Base-by-base conservation (phyloP, 176 grass and related monocot genomes). In the Raddia guianensis region DNA sequence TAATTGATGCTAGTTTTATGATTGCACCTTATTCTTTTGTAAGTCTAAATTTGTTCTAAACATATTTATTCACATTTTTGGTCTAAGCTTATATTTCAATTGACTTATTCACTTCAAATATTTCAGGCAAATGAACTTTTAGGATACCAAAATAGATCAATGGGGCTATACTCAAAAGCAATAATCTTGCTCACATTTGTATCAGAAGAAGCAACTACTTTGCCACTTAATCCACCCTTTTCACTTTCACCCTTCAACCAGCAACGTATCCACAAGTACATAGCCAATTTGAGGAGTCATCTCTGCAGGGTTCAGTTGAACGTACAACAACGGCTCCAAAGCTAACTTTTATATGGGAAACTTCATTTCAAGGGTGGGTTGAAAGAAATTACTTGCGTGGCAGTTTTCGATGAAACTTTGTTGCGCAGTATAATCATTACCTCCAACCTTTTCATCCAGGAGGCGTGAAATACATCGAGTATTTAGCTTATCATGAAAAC, bases 111-210 rank as follows among this genome's bases (percentile, higher is more conserved):
- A 46, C n/a, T 21, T 48, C 52, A 32, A 32, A 16, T 4, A 20
- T 82, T 85, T 67, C 81, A 94, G 92, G 81, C 89, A 5, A 80
- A 91, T 34, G 92, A 94, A 79, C 64, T 94, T 72, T 75, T 89
- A 80, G 89, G 86, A 6, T 74, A 86, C 13, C 70, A 76, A 72
- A 94, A 53, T 52, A 79, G 45, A 79, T 90, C 92, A 3, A 57
- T 62, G 6, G 50, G 21, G 2, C 87, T 88, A 56, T 94, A 91
- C 70, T 91, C 84, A 62, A 94, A 91, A 84, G 81, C 92, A 72
- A 94, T 94, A 56, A 91, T 83, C 35, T 84, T 91, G 43, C 80
- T 91, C 72, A 87, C 83, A 49, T 94, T 94, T 82, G 74, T 94
- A 83, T 66, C 68, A 57, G 80, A 89, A 16, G 89, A 91, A 87